These are phyloP conservation scores for Leishmania gerbilli DNA, from an alignment of 208 protist species.

Conservation along the genomic window DNA sequence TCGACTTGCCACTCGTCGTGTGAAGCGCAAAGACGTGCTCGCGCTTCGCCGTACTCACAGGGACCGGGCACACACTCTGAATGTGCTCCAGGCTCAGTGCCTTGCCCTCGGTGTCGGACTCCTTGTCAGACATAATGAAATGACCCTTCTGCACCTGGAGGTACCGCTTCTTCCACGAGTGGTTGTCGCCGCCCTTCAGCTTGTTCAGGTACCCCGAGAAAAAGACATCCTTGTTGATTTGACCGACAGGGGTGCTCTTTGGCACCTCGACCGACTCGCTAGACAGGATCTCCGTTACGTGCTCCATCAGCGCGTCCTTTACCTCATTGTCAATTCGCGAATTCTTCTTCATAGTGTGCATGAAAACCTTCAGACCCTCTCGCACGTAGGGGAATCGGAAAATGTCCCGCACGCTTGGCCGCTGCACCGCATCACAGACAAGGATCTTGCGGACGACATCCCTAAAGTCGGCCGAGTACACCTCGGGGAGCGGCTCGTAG, in stretches of 20 bases:
- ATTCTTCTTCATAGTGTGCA: slow-evolving; percentile 85
- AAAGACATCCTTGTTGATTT: slow-evolving; percentile 75
- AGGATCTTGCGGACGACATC: slow-evolving; percentile 73
- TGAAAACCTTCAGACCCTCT: slow-evolving; percentile 81
- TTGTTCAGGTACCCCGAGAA: slow-evolving; percentile 77
- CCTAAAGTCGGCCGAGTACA: slow-evolving; percentile 62
- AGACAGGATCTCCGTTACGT: slow-evolving; percentile 76
- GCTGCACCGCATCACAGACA: slow-evolving; percentile 67
- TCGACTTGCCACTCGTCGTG: slow-evolving; percentile 81
- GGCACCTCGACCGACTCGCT: slow-evolving; percentile 28
- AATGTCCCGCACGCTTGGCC: slow-evolving; percentile 70
- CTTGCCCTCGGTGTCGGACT: slow-evolving; percentile 72
- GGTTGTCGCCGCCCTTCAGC: slow-evolving; percentile 59
- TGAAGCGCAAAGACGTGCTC: slow-evolving; percentile 85
- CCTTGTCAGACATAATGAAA: slow-evolving; percentile 75
- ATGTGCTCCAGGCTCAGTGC: slow-evolving; percentile 81
- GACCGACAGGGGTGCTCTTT: slow-evolving; percentile 47
- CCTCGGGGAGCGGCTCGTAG: slow-evolving; percentile 65
- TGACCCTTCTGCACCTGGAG: slow-evolving; percentile 73
- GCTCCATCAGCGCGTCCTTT: slow-evolving; percentile 58
- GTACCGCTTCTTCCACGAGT: slow-evolving; percentile 75
- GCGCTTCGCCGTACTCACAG: slow-evolving; percentile 49
- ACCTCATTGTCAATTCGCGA: slow-evolving; percentile 58
- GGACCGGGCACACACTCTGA: slow-evolving; percentile 79
- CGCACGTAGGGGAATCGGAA: slow-evolving; percentile 78